Evolutionary conservation across 768 basidiomycete genomes (phyloP), one percentile per base, ranked within the genome.

Genomic region (Pleurotus ostreatus): DNA sequence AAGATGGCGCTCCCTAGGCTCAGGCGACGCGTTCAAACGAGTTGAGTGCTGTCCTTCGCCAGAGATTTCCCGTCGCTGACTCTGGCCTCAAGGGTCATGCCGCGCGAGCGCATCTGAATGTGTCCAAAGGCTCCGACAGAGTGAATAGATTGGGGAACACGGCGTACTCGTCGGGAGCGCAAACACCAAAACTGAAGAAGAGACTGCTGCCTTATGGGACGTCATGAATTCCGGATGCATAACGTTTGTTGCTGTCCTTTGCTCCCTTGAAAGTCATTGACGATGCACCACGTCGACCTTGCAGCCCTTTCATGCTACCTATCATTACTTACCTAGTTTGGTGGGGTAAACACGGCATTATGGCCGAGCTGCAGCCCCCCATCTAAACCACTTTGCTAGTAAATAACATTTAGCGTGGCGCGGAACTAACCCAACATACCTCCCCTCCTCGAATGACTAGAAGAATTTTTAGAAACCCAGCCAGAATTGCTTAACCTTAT

Each of bases 21-120:
- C 81, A 22, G 81, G 83, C 15, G 75, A 67, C 45, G 66, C 74
- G 13, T 92, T 90, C 76, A 91, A 92, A 76, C 86, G 89, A 62
- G 89, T 91, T 8, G n/a, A 38, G 58, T 44, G 85, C 72, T 15
- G 37, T 34, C 41, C 34, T 56, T 18, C 9, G 20, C 46, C 47
- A 46, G 37, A 11, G 5, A 49, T 5, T 25, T 1, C 23, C 23
- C 23, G 34, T 26, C 16, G 2, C 34, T 11, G 18, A 38, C 23
- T 38, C 18, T 43, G 3, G 23, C 20, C 4, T 44, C 15, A 54
- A 92, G 89, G 85, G 77, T 5, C 81, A 84, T 57, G 85, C 89
- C n/a, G 80, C 79, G 11, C 87, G 86, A 64, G 77, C 79, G 6
- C 89, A 92, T 77, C 72, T 86, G 69, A 91, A 92, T 61, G 82